phyloP scores from a whole-genome alignment of 495 filamentous ascomycete species.

The Diplogelasinospora grovesii region DNA sequence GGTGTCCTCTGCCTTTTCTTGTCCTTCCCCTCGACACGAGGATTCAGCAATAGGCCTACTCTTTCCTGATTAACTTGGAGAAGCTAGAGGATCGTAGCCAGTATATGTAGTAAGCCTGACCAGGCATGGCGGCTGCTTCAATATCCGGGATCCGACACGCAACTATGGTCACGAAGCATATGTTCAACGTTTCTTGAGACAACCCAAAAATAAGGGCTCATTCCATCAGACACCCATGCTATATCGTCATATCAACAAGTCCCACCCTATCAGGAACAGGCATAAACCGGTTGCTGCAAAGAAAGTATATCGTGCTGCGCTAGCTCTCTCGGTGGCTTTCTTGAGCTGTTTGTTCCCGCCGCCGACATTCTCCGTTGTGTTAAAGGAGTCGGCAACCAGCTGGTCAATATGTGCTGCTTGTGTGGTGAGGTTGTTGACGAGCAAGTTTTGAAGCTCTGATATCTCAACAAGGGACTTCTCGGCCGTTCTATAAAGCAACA shows the following conservation, averaged over 20 bases:
- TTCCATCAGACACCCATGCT: too few relatives aligned
- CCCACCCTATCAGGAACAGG: conserved; percentile 80
- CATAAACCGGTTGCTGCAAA: conserved; percentile 80
- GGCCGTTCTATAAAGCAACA: conserved; percentile 55
- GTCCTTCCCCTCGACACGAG: too few relatives aligned
- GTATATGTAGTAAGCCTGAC: too few relatives aligned
- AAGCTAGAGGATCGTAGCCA: too few relatives aligned
- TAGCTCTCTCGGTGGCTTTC: conserved; percentile 69
- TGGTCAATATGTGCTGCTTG: conserved; percentile 85
- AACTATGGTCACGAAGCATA: too few relatives aligned
- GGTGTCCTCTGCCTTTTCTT: too few relatives aligned
- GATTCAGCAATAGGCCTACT: too few relatives aligned
- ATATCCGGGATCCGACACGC: too few relatives aligned
- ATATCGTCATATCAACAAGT: conserved; percentile 68
- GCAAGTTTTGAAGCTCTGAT: conserved; percentile 79
- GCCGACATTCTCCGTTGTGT: conserved; percentile 78
- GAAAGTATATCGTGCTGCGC: conserved; percentile 83
- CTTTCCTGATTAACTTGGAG: too few relatives aligned
- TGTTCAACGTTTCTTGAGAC: too few relatives aligned
- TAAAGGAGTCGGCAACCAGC: conserved; percentile 74
- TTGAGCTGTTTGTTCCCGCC: conserved; percentile 89
- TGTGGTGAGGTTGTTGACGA: conserved; percentile 74
- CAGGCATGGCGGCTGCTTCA: too few relatives aligned
- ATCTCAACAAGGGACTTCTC: conserved; percentile 92
- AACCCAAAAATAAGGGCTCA: too few relatives aligned